Conservation (phyloP, 495 filamentous ascomycete species). For the Aspergillus taichungensis region DNA sequence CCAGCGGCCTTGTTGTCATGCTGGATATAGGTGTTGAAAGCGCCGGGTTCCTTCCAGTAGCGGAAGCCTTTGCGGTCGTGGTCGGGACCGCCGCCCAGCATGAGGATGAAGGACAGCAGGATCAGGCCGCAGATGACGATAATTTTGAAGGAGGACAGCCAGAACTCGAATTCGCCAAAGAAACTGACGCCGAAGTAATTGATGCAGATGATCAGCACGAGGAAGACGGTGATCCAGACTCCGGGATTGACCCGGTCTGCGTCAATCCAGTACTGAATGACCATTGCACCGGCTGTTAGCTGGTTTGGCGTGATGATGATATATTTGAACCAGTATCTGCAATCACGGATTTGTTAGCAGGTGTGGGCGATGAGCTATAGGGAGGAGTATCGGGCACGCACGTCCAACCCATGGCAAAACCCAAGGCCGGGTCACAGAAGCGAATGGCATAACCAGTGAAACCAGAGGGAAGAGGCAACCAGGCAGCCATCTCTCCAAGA, state of each 20-base stretch:
- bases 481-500: conserved; percentile 62
- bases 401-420: conserved; percentile 60
- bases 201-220: conserved; percentile 42
- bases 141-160: conserved; percentile 69
- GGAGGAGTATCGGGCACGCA: conserved; percentile 10
- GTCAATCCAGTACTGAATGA: conserved; percentile 64
- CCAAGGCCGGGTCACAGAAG: conserved; percentile 57
- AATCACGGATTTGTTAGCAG: not conserved
- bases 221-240: conserved; percentile 48
- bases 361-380: not conserved
- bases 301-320: conserved; percentile 79
- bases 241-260: conserved; percentile 34
- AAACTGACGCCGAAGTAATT: conserved; percentile 55
- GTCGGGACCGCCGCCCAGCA: conserved; percentile 67
- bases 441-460: conserved; percentile 55
- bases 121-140: conserved; percentile 60
- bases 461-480: conserved; percentile 51
- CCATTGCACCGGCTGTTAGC: conserved; percentile 66
- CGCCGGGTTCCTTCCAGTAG: conserved; percentile 69
- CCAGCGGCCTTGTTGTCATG: conserved; percentile 28
- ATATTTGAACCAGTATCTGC: conserved; percentile 50
- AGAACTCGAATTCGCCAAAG: conserved; percentile 79
- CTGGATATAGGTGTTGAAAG: conserved; percentile 37
- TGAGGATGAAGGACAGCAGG: conserved; percentile 58
- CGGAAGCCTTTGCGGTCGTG: conserved; percentile 64